Evolutionary conservation across 495 filamentous ascomycete species (phyloP).

Genomic region (Aspergillus heteromorphus): DNA sequence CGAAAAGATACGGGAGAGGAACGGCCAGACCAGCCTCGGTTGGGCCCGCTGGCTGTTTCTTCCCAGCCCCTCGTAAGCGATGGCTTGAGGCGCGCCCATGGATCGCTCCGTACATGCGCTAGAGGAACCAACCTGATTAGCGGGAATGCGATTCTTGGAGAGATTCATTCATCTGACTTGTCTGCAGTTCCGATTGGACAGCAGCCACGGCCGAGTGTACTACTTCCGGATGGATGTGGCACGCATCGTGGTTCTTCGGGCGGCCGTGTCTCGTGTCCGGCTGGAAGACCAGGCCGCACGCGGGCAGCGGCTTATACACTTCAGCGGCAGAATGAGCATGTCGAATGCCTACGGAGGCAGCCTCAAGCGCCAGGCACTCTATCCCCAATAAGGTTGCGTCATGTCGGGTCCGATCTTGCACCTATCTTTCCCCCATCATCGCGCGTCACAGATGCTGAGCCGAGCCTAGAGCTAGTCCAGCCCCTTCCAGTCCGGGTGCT

Average conservation of each 20-base stretch:
- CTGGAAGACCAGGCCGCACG: neutral
- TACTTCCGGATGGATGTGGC: neutral
- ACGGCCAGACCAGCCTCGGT: constrained; percentile 2
- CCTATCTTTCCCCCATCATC: neutral
- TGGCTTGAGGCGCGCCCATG: neutral
- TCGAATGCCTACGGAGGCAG: too few relatives aligned
- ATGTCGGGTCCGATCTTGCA: neutral
- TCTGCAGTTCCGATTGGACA: neutral
- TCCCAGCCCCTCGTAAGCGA: neutral
- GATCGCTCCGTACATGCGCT: neutral
- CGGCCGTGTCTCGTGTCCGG: neutral
- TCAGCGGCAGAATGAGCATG: too few relatives aligned
- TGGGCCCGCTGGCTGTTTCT: neutral
- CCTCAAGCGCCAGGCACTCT: neutral
- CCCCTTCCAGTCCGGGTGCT: neutral
- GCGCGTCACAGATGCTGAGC: too few relatives aligned
- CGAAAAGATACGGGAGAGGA: neutral
- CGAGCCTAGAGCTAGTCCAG: constrained; percentile 4
- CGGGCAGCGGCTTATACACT: too few relatives aligned
- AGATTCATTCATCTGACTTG: neutral
- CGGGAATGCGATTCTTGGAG: neutral
- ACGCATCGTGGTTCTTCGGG: neutral
- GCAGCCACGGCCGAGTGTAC: neutral
- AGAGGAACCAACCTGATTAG: neutral
- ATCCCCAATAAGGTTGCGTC: neutral